Evolutionary conservation across 352 stramenopile genomes (phyloP).

Genomic region (Pelagophyceae sp.): DNA sequence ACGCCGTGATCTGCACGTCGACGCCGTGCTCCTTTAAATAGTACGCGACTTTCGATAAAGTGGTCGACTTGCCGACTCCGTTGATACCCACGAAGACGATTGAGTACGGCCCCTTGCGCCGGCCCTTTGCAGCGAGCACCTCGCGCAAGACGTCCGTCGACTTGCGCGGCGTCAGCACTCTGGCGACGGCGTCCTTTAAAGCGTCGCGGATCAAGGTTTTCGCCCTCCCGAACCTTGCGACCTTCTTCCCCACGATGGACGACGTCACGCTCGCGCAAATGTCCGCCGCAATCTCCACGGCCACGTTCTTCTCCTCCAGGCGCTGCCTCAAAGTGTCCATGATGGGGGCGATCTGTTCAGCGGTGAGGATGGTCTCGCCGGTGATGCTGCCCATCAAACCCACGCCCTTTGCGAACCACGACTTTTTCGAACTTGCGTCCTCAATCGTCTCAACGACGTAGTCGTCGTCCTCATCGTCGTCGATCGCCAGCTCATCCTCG

Average conservation of each 20-base stretch:
- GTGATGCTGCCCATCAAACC: conserved; percentile 24
- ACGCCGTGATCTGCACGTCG: conserved; percentile 86
- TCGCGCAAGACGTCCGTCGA: conserved; percentile 81
- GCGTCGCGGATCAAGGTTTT: conserved; percentile 85
- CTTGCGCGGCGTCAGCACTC: conserved; percentile 82
- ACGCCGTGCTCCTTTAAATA: conserved; percentile 95
- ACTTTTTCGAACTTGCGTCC: no score
- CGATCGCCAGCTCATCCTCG: conserved; percentile 36
- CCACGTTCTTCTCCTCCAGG: conserved; percentile 94
- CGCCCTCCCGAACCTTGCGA: conserved; percentile 73
- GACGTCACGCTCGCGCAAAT: conserved; percentile 85
- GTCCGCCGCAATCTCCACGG: conserved; percentile 82
- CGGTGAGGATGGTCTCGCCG: conserved; percentile 69
- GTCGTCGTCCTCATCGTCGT: conserved; percentile 31
- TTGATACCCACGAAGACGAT: conserved; percentile 98
- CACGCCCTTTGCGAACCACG: conserved; percentile 30
- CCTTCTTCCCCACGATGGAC: conserved; percentile 83
- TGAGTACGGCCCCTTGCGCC: conserved; percentile 72
- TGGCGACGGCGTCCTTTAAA: conserved; percentile 79
- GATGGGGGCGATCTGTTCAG: conserved; percentile 78
- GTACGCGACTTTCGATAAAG: conserved; percentile 95
- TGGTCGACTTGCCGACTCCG: conserved; percentile 96
- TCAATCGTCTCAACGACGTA: conserved; percentile 21
- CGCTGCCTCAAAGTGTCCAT: conserved; percentile 85
- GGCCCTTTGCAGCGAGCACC: conserved; percentile 48